Conservation (phyloP, 305 asterid genomes). For the Coffea humblotiana region DNA sequence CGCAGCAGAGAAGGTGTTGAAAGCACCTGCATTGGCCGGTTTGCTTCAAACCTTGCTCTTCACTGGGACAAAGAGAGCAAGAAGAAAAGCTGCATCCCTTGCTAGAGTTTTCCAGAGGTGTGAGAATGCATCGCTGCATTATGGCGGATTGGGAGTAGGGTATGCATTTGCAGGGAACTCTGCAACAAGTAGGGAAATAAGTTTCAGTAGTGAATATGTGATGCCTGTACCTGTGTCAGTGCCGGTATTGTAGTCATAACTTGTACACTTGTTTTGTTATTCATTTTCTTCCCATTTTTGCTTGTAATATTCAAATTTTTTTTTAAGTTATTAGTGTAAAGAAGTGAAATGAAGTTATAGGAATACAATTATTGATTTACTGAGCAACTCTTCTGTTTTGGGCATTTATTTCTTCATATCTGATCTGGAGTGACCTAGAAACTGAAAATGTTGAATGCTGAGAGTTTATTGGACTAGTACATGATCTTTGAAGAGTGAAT, state of each 20-base stretch:
- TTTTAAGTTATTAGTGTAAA: conserved; percentile 35
- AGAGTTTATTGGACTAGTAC: neutral
- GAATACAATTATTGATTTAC: conserved; percentile 16
- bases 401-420: conserved; percentile 2
- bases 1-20: conserved; percentile 63
- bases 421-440: neutral
- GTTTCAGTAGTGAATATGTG: conserved; percentile 62
- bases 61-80: conserved; percentile 87
- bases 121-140: conserved; percentile 49
- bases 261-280: conserved; percentile 21
- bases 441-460: neutral
- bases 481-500: neutral
- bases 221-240: conserved; percentile 73
- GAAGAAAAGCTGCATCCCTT: conserved; percentile 90
- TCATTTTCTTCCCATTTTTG: conserved; percentile 35
- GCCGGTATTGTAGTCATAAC: conserved; percentile 57
- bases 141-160: conserved; percentile 60
- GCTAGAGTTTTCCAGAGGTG: conserved; percentile 82
- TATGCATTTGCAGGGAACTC: conserved; percentile 58
- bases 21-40: conserved; percentile 70
- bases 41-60: conserved; percentile 70
- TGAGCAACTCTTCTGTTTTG: conserved; percentile 4
- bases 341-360: conserved; percentile 33
- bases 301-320: conserved; percentile 35
- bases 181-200: conserved; percentile 45